A percentile compares a stretch with the other conserved stretches of the same genome.
These are phyloP conservation scores for Rubroshorea leprosula DNA, from an alignment of 345 rosid genomes.

Conservation along the genomic window DNA sequence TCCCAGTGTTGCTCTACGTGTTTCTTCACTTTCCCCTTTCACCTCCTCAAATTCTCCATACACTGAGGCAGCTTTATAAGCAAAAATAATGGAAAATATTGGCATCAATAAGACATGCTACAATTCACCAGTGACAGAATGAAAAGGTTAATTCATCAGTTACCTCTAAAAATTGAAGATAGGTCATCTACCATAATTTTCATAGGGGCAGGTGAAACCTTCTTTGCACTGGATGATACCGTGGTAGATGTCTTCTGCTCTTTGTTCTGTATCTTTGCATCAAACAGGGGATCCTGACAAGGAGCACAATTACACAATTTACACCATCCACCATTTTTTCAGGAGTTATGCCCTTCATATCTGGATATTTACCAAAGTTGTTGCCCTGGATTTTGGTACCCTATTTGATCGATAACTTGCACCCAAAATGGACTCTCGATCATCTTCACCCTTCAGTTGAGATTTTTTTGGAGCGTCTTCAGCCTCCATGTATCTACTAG, in stretches of 20 bases:
- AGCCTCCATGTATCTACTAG: constrained; percentile 53
- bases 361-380: constrained; percentile 43
- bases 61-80: constrained; percentile 39
- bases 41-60: constrained; percentile 71
- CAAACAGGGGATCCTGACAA: constrained; percentile 34
- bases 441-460: constrained; percentile 41
- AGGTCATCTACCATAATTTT: constrained; percentile 54
- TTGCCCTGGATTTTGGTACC: constrained; percentile 59
- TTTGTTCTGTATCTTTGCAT: constrained; percentile 31
- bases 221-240: constrained; percentile 43
- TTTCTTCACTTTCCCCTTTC: constrained; percentile 80
- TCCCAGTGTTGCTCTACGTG: constrained; percentile 74
- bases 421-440: constrained; percentile 58
- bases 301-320: constrained; percentile 6
- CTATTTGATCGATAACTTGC: constrained; percentile 56
- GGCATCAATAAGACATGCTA: background rate
- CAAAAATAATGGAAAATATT: constrained; percentile 13
- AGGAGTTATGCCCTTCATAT: constrained; percentile 10
- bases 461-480: constrained; percentile 36
- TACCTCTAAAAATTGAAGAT: constrained; percentile 76
- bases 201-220: constrained; percentile 43
- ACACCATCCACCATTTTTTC: constrained; percentile 2
- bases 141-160: constrained; percentile 7
- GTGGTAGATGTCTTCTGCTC: constrained; percentile 39
- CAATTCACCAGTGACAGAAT: background rate